These are phyloP conservation scores for Cercospora janseana DNA, from an alignment of 2,329 filamentous ascomycete genomes.

Conservation along the genomic window DNA sequence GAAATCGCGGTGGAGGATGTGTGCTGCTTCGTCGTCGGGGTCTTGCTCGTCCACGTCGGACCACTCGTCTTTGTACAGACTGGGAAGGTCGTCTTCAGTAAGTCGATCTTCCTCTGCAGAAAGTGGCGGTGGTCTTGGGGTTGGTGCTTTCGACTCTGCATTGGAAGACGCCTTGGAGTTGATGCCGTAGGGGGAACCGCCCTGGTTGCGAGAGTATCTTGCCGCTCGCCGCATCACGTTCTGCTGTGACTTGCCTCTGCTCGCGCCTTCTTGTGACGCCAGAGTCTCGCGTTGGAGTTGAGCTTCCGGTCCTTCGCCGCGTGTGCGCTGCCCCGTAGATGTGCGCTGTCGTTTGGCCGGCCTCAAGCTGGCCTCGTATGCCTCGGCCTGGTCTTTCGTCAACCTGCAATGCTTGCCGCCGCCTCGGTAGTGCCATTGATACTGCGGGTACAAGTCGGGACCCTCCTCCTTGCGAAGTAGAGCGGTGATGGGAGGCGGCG, in stretches of 20 bases:
- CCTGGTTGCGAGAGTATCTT: slow-evolving; percentile 18
- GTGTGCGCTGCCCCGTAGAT: slow-evolving; percentile 10
- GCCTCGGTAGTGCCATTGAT: slow-evolving; percentile 36
- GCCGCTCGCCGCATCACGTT: slow-evolving; percentile 11
- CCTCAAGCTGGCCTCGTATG: slow-evolving; percentile 9
- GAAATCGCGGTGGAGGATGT: slow-evolving; percentile 43
- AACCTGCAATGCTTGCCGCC: slow-evolving; percentile 36
- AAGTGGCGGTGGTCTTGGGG: slow-evolving; percentile 35
- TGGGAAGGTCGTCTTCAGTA: slow-evolving; percentile 32
- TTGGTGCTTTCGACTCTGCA: slow-evolving; percentile 31
- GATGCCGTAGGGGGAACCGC: background rate
- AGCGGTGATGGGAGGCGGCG: slow-evolving; percentile 26
- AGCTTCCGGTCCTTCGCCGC: slow-evolving; percentile 24
- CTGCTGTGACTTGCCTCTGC: slow-evolving; percentile 16
- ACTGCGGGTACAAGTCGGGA: slow-evolving; percentile 33
- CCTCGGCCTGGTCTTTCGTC: slow-evolving; percentile 29
- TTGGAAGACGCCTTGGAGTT: slow-evolving; percentile 23
- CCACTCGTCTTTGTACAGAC: slow-evolving; percentile 31
- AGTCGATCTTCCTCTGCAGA: slow-evolving; percentile 36
- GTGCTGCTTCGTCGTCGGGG: slow-evolving; percentile 40
- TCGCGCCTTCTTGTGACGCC: slow-evolving; percentile 14
- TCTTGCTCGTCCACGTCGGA: slow-evolving; percentile 27
- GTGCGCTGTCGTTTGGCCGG: slow-evolving; percentile 17
- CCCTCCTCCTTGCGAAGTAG: slow-evolving; percentile 34
- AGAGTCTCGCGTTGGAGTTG: slow-evolving; percentile 28